Conservation (phyloP, 306 rosid genomes). For the Trichosanthes cucumerina region DNA sequence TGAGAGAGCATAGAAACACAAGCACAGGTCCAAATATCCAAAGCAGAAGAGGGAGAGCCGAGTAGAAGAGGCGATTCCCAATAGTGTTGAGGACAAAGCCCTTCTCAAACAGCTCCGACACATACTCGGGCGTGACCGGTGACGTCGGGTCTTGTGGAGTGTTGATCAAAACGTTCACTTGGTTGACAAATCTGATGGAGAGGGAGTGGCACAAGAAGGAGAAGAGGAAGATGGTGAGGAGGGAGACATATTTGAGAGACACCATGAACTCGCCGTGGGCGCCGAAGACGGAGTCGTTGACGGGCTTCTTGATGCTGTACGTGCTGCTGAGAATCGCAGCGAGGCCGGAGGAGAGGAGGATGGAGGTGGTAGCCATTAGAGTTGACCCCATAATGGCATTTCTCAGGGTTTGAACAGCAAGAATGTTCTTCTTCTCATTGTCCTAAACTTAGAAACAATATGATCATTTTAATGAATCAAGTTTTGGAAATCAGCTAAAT, state of each 20-base stretch:
- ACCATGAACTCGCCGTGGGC: conserved; percentile 26
- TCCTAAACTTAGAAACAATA: conserved; percentile 15
- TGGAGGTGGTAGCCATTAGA: conserved; percentile 32
- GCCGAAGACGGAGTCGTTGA: conserved; percentile 17
- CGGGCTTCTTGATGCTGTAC: conserved; percentile 19
- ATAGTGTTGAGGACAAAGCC: conserved; percentile 15
- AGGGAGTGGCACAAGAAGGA: conserved; percentile 23
- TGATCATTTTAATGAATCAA: neutral
- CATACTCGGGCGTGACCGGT: neutral
- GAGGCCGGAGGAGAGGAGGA: conserved; percentile 25
- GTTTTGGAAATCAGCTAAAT: neutral
- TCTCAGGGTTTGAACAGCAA: conserved; percentile 31
- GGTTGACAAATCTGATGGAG: conserved; percentile 21
- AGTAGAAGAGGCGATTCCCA: conserved; percentile 27
- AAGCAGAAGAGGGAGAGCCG: conserved; percentile 26
- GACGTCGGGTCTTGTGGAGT: conserved; percentile 1
- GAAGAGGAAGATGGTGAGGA: conserved; percentile 18
- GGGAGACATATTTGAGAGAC: conserved; percentile 19
- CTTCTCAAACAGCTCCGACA: conserved; percentile 17
- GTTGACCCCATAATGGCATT: conserved; percentile 37
- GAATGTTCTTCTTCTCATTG: conserved; percentile 26
- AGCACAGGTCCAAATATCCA: conserved; percentile 32
- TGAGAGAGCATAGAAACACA: conserved; percentile 16
- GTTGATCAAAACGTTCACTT: conserved; percentile 15
- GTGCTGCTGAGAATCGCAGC: conserved; percentile 29